Evolutionary conservation across 257 asterid species (phyloP), one percentile per base, ranked within the genome.

Genomic region (Scutellaria minor): DNA sequence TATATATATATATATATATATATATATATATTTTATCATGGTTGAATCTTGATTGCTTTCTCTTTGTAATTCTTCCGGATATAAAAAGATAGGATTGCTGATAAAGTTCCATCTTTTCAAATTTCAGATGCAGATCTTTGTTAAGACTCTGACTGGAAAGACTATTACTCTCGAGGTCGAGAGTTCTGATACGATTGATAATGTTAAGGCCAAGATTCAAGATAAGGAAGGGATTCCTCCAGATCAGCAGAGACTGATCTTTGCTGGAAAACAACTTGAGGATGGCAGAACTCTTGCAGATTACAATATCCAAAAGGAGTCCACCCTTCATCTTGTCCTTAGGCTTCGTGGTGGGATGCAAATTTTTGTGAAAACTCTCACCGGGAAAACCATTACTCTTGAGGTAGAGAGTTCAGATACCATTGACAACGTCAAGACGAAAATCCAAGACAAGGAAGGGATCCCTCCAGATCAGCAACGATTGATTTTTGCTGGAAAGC

Each of bases 71-170:
- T 56, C 39, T 56, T 0, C 1, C 0, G 1, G 7, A 22, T 24
- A 10, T 24, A 22, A 11, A 1, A 24, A 53, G 59, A 10, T 7
- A 15, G 18, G 1, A 1, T 56, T 22, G 27, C 41, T 56, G 62
- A 56, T 56, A 4, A 20, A 6, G 6, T 31, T 35, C 6, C 5
- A 58, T 39, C n/a, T 45, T 55, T 31, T 0, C 1, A 44, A 56
- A 14, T 65, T 31, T 65, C 79, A 75, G 79, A 75, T 75, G 79
- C 79, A 75, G 75, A 75, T 75, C 37, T 64, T 74, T 74, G 67
- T 74, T 11, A 59, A 46, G 62, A 71, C 76, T 59, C 72, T 74
- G 8, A 74, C 66, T 0, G 77, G 77, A 5, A 74, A 54, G 7
- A 74, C 72, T 0, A 63, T 73, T 4, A 39, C 70, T 6, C 77